Base-by-base conservation (phyloP, 1,284 basidiomycete genomes). In the Austroboletus rostrupii region DNA sequence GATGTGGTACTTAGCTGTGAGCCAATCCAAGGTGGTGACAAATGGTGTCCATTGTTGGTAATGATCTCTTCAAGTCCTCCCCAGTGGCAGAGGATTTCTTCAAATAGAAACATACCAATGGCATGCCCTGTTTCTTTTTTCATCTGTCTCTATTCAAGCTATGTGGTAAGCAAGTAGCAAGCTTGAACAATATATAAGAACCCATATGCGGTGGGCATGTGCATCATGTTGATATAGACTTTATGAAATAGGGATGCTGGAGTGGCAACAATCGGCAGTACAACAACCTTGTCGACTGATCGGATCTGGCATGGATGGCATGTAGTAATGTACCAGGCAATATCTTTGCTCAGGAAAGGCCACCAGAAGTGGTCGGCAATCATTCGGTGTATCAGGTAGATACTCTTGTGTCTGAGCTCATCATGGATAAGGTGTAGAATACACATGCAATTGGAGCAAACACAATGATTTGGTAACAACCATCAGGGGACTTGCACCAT, bases 241-340 rank as follows among this genome's bases (percentile, higher is more conserved):
- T 53, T 53, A 0, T 1, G n/a, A n/a, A 50, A 50, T 1, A 70
- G 48, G 0, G 57, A 48, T 0, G 61, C 54, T 0, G 63, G 62
- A 0, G 35, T 45, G 0, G 61, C 35, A 9, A 70, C 53, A 1
- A 44, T 53, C 0, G 43, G 45, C 23, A 38, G 10, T 32, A 46
- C n/a, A 0, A 42, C 16, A 1, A 50, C 41, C 1, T 48, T 47
- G 0, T 50, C 9, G 1, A 29, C 10, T 0, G 29, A 43, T 0
- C 21, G 6, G 1, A 29, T 37, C 8, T 54, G 53, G 9, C 53
- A 54, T 8, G 52, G 35, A 17, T 54, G 53, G 2, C 50, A 54
- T 0, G 41, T 49, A 14, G 47, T 38, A 3, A 54, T 8, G 7
- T 47, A 49, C 40, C 47, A 53, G 3, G 43, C 4, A 1, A 54